Percentiles rank a stretch among this genome's conserved stretches.
phyloP scores from a whole-genome alignment of 768 basidiomycete genomes.

The Sistotremastrum niveocremeum region DNA sequence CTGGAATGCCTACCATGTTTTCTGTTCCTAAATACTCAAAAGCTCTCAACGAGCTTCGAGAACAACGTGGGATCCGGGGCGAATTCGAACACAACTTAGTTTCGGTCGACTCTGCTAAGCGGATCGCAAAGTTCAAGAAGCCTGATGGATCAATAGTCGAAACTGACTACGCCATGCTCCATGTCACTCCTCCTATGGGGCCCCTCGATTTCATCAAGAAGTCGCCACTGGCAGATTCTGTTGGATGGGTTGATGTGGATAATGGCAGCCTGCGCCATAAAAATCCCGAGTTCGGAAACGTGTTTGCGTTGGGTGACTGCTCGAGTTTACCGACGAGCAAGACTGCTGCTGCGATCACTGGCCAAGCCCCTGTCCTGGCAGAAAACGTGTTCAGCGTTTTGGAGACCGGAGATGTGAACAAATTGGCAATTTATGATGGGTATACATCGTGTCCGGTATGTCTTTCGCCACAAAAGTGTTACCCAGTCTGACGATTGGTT shows the following conservation, averaged over 20 bases:
- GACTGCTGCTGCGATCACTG: slow-evolving; percentile 88
- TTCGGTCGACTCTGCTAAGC: slow-evolving; percentile 53
- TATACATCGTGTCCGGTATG: slow-evolving; percentile 80
- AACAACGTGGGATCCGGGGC: slow-evolving; percentile 68
- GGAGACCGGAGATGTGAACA: slow-evolving; percentile 54
- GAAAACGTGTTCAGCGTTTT: slow-evolving; percentile 76
- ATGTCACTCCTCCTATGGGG: slow-evolving; percentile 88
- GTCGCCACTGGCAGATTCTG: slow-evolving; percentile 63
- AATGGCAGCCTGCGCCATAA: slow-evolving; percentile 67
- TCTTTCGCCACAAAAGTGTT: slow-evolving; percentile 4
- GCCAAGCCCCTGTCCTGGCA: slow-evolving; percentile 79
- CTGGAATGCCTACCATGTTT: slow-evolving; percentile 94
- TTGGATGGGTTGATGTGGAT: slow-evolving; percentile 87
- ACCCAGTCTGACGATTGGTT: slow-evolving; percentile 3
- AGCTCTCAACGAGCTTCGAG: slow-evolving; percentile 62
- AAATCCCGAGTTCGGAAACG: slow-evolving; percentile 66
- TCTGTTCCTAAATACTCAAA: slow-evolving; percentile 92
- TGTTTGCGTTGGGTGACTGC: slow-evolving; percentile 89
- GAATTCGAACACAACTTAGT: slow-evolving; percentile 75
- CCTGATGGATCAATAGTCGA: slow-evolving; percentile 54
- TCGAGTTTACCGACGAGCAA: slow-evolving; percentile 89
- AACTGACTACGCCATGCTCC: slow-evolving; percentile 70
- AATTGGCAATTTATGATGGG: slow-evolving; percentile 63
- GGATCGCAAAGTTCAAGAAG: slow-evolving; percentile 76
- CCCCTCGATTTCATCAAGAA: slow-evolving; percentile 69